Evolutionary conservation across 2,329 filamentous ascomycete species (phyloP).

Genomic region (Ophiostoma piceae): DNA sequence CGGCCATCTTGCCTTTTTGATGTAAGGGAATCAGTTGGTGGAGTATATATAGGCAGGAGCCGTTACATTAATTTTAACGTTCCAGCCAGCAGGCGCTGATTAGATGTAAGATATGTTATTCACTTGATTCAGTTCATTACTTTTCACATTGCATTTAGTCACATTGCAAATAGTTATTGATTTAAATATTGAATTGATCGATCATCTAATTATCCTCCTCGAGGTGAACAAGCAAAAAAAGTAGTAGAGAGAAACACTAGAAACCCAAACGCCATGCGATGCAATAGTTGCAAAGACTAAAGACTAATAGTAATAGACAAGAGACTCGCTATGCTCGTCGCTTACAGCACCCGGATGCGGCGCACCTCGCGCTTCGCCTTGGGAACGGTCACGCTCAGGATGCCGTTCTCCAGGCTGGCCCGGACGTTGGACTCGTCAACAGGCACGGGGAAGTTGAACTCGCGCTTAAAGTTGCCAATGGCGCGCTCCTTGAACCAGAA

Average conservation of each 20-base stretch:
- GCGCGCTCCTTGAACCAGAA: constrained; percentile 68
- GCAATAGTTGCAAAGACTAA: neutral
- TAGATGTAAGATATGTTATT: no score
- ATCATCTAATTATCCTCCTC: constrained; percentile 2
- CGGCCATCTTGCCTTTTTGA: constrained; percentile 5
- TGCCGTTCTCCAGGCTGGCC: constrained; percentile 60
- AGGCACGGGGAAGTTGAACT: constrained; percentile 61
- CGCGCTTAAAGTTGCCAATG: constrained; percentile 62
- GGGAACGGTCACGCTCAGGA: constrained; percentile 59
- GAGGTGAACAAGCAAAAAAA: neutral
- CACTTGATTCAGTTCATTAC: neutral
- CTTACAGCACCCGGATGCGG: constrained; percentile 52
- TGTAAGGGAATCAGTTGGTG: neutral
- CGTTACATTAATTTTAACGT: no score
- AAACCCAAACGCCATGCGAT: constrained; percentile 9
- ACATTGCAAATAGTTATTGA: neutral
- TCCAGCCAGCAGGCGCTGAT: no score
- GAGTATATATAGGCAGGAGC: neutral
- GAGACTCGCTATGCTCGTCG: neutral
- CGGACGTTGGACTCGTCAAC: constrained; percentile 59
- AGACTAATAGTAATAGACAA: no score
- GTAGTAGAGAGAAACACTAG: neutral
- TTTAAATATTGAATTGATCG: neutral
- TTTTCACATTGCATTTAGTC: neutral
- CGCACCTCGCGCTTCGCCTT: constrained; percentile 57